phyloP scores from a whole-genome alignment of 1,284 basidiomycete species.

The Cryptococcus sp. region DNA sequence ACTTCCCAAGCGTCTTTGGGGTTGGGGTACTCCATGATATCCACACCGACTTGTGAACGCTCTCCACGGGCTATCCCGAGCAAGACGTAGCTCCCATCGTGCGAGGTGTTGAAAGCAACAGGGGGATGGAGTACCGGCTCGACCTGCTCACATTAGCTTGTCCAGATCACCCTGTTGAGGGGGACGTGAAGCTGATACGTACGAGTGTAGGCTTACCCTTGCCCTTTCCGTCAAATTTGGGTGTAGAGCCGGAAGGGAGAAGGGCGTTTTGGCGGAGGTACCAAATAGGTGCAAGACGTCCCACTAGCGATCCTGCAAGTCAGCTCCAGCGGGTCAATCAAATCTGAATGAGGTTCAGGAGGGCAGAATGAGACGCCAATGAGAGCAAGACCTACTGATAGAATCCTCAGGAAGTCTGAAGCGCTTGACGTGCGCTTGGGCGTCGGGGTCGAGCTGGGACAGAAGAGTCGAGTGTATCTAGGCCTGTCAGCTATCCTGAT shows the following conservation, averaged over 20 bases:
- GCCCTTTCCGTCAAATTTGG: conserved; percentile 16
- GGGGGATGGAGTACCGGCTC: conserved; percentile 16
- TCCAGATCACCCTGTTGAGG: too few species aligned
- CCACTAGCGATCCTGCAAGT: conserved; percentile 27
- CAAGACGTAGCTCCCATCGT: conserved; percentile 35
- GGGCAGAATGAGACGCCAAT: conserved; percentile 3
- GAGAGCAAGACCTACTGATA: conserved; percentile 13
- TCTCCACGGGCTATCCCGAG: conserved; percentile 15
- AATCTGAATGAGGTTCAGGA: neutral
- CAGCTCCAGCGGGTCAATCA: neutral
- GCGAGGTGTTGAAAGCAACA: conserved; percentile 39
- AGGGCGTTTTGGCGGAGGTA: conserved; percentile 22
- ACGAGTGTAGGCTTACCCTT: conserved; percentile 38
- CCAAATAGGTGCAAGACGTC: conserved; percentile 32
- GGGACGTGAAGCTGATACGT: neutral
- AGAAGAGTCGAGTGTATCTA: too few species aligned
- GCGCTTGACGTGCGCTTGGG: conserved; percentile 22
- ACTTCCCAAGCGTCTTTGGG: conserved; percentile 20
- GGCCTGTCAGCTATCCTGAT: too few species aligned
- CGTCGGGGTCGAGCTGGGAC: neutral
- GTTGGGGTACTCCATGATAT: conserved; percentile 30
- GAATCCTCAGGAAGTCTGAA: conserved; percentile 26
- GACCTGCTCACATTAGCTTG: conserved; percentile 4
- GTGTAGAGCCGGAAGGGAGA: conserved; percentile 7
- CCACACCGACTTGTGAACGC: conserved; percentile 30